Base-by-base conservation (phyloP, 768 basidiomycete species). In the Crepidotus variabilis region DNA sequence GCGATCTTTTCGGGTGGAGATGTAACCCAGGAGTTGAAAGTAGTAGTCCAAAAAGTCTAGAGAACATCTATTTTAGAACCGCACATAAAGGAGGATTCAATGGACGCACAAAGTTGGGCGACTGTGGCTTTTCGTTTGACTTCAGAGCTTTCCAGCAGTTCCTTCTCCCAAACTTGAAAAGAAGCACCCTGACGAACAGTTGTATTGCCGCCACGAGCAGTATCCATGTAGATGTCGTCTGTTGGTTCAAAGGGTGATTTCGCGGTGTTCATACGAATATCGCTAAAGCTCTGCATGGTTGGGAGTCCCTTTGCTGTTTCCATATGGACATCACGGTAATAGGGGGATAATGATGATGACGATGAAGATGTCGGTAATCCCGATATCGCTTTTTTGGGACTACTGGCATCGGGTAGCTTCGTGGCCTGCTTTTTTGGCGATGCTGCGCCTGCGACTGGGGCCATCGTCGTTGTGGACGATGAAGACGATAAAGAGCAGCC, bases 1-100 rank as follows among this genome's bases (percentile, higher is more conserved):
- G 22, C 97, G 87, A 47, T 93, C 87, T 69, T 93, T 94, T 22
- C 97, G 85, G 18, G 87, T 73, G 7, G 88, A 84, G 57, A 98
- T 80, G 72, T 98, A 98, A 16, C 92, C 93, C 35, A 99, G 81
- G 0, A 86, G 82, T 68, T 98, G 93, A 69, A 99, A 99, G 75
- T 99, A 99, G 69, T 99, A 98, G 72, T 98, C 96, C 51, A 97
- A 83, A 74, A 98, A 98, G 76, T 92, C 94, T 95, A 61, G 33
- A 54, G 50, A 28, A 51, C n/a, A 43, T 34, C 20, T 58, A 49
- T 34, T 24, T 10, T 47, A 20, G 18, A 56, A 32, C 36, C 18
- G 47, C 18, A 54, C 39, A 36, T n/a, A 14, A 14, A 22, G 20
- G 13, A 36, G 45, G 22, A 36, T 35, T 35, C 16, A 45, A 54